These are phyloP conservation scores for Solanum ossicruentum DNA, from an alignment of 257 asterid species.

Conservation along the genomic window DNA sequence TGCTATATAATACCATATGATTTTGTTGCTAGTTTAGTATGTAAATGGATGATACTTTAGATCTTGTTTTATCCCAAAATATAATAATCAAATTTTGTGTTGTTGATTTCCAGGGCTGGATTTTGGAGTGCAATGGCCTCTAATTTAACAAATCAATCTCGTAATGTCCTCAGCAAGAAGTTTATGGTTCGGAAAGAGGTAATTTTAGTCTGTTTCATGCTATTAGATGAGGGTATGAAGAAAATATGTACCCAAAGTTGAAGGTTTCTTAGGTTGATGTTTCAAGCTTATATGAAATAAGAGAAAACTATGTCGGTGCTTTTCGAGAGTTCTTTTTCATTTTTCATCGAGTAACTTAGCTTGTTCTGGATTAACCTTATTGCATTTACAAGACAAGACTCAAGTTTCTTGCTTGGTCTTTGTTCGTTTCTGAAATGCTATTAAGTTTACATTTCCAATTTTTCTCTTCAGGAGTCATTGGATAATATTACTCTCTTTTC, in stretches of 20 bases:
- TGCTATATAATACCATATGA: background rate
- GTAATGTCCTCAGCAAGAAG: constrained; percentile 96
- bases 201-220: background rate
- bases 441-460: constrained; percentile 3
- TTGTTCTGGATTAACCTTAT: background rate
- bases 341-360: background rate
- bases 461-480: constrained; percentile 30
- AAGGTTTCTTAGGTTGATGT: background rate
- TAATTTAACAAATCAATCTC: constrained; percentile 84
- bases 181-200: constrained; percentile 94
- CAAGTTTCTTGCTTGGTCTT: background rate
- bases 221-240: background rate
- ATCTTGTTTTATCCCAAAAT: background rate
- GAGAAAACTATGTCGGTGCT: background rate
- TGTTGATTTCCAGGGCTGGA: constrained; percentile 51
- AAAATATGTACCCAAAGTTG: background rate
- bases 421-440: background rate
- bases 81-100: background rate
- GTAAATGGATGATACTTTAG: background rate
- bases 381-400: background rate
- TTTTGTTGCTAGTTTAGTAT: constrained; percentile 2
- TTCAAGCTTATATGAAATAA: background rate
- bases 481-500: constrained; percentile 45
- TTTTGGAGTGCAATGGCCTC: constrained; percentile 99
- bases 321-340: background rate